Evolutionary conservation across 352 stramenopile species (phyloP), one percentile per base, ranked within the genome.

Genomic region (Globisporangium rhizosaccharum): DNA sequence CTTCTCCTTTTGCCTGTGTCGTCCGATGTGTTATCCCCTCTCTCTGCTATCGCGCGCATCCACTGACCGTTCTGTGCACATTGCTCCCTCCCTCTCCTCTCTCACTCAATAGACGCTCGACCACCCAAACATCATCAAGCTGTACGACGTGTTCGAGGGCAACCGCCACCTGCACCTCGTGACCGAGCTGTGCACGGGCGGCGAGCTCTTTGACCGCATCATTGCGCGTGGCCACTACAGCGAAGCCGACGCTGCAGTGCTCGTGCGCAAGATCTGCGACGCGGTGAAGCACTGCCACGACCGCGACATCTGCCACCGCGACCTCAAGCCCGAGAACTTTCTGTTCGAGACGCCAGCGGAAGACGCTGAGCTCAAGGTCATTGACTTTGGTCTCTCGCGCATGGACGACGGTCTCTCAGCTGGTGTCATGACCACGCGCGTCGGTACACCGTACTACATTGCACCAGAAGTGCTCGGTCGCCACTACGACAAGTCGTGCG

Each of bases 241-340:
- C n/a, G 97, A 99, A 70, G 76, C 90, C 17, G 96, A 99, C 71
- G 96, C 96, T 9, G 95, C 94, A 28, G 73, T 87, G 42, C 70
- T 99, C 28, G 90, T 99, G 56, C 95, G 96, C 63, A 97, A 99
- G 66, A 98, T 99, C 72, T 83, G 98, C 10, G 87, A 95, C 64
- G 96, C 92, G 9, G 93, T 99, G 20, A 89, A 96, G 57, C 98
- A 99, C 74, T 97, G 98, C 71, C 97, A 99, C 77, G 88, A 91
- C 57, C 96, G 97, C 60, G 89, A 97, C 48, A 99, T 99, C 73
- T 97, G 96, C 71, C 96, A 99, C 70, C 85, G 96, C 30, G 96
- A 99, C 71, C 80, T 99, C 45, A 99, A 99, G 79, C 84, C 97
- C 0, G 95, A 99, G 66, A 98, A 98, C 69, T 98, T 98, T 58